Evolutionary conservation across 2,329 filamentous ascomycete genomes (phyloP).

Genomic region (Fusarium mexicanum): DNA sequence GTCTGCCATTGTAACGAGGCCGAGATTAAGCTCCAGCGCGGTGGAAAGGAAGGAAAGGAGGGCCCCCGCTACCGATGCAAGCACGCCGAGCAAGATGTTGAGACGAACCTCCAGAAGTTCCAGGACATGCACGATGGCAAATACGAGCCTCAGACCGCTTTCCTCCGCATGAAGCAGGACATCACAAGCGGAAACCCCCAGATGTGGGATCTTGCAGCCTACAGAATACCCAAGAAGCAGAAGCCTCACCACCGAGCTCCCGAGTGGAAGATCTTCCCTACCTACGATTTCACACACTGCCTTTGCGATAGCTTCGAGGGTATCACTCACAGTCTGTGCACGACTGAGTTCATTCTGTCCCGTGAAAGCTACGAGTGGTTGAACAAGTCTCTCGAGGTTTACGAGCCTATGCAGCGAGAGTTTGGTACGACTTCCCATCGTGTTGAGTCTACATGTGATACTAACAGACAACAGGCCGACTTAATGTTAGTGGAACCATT

Average conservation of each 20-base stretch:
- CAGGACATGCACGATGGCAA: conserved; percentile 90
- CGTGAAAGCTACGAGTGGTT: conserved; percentile 92
- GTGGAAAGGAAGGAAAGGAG: conserved; percentile 72
- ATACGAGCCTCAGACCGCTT: conserved; percentile 85
- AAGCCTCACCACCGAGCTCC: conserved; percentile 82
- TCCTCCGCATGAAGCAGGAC: conserved; percentile 93
- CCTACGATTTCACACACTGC: conserved; percentile 93
- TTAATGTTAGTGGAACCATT: conserved; percentile 83
- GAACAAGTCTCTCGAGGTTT: conserved; percentile 82
- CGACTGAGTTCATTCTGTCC: conserved; percentile 88
- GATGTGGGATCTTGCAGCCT: conserved; percentile 96
- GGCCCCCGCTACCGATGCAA: conserved; percentile 80
- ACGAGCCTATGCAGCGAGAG: conserved; percentile 94
- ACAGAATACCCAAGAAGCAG: conserved; percentile 79
- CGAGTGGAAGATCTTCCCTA: conserved; percentile 93
- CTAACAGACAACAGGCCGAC: conserved; percentile 41
- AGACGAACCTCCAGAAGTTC: conserved; percentile 84
- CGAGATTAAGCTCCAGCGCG: conserved; percentile 87
- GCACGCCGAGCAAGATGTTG: conserved; percentile 78
- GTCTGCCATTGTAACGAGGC: conserved; percentile 88
- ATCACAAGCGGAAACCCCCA: conserved; percentile 86
- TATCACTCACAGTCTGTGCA: conserved; percentile 93
- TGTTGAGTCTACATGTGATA: too few species aligned
- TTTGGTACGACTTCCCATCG: conserved; percentile 57
- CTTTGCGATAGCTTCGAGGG: conserved; percentile 91